Percentiles rank a stretch among this genome's conserved stretches.
phyloP scores from a whole-genome alignment of 2,329 filamentous ascomycete genomes.

The Dactylonectria macrodidyma region DNA sequence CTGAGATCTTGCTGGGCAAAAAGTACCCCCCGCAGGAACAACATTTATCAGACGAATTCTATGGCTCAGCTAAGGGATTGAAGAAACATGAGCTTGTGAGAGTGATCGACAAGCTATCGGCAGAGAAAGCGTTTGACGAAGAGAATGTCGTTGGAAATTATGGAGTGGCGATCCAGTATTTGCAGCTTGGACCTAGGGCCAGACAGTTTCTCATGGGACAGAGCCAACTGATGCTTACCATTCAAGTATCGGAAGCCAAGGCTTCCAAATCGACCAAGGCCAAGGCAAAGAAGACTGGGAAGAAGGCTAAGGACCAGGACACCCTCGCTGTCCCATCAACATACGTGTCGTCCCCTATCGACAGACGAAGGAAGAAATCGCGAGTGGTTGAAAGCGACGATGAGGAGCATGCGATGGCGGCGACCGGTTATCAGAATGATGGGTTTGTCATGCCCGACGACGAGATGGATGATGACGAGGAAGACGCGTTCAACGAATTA shows the following conservation, averaged over 20 bases:
- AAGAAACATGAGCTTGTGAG: slow-evolving; percentile 85
- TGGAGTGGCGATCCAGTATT: slow-evolving; percentile 82
- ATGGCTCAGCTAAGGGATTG: slow-evolving; percentile 78
- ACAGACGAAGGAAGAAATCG: slow-evolving; percentile 50
- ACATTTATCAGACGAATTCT: slow-evolving; percentile 69
- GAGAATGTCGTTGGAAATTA: slow-evolving; percentile 67
- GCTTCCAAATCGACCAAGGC: slow-evolving; percentile 50
- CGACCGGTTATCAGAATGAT: slow-evolving; percentile 64
- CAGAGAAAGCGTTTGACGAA: slow-evolving; percentile 82
- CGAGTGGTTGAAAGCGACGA: slow-evolving; percentile 48
- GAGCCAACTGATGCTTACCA: slow-evolving; percentile 61
- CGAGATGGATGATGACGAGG: slow-evolving; percentile 48
- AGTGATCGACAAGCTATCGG: slow-evolving; percentile 83
- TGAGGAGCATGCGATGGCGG: slow-evolving; percentile 58
- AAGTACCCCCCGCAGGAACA: slow-evolving; percentile 72
- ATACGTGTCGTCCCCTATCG: slow-evolving; percentile 69
- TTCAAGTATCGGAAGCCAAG: slow-evolving; percentile 55
- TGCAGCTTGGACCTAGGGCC: slow-evolving; percentile 64
- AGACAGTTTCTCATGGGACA: slow-evolving; percentile 60
- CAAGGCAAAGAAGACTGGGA: slow-evolving; percentile 54
- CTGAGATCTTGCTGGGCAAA: slow-evolving; percentile 86
- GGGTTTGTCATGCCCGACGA: slow-evolving; percentile 65
- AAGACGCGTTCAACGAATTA: slow-evolving; percentile 64
- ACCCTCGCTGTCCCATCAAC: slow-evolving; percentile 60
- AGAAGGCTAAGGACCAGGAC: slow-evolving; percentile 54